Base-by-base conservation (phyloP, 352 stramenopile genomes). In the Pythium sukuiense region DNA sequence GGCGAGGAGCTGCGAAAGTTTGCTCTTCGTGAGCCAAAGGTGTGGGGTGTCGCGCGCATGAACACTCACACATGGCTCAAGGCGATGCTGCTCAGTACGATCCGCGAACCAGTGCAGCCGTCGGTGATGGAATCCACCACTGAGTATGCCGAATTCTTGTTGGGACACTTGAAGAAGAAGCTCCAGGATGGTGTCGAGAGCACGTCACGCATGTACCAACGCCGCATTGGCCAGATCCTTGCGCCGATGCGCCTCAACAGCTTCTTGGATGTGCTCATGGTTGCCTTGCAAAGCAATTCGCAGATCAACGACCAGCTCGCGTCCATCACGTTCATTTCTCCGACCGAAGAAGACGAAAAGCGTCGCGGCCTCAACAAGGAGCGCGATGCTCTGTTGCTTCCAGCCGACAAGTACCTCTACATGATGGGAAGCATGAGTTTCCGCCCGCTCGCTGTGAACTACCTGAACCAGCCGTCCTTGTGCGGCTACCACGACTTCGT, bases 401-500 rank as follows among this genome's bases (percentile, higher is more conserved):
- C 76, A 3, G 43, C 61, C 9, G 76, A 88, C 61, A 55, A 58
- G 1, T 37, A 71, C 1, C 50, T 88, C 18, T 53, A 82, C 18
- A 12, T 69, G 2, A 71, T 65, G 39, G 76, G 77, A 6, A 68
- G 56, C 14, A 41, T 65, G 0, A 67, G 64, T 16, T 85, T 87
- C 52, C 70, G 67, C 7, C 18, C 50, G 1, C 41, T 81, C 0
- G 74, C 80, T 26, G 55, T 65, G n/a, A 79, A 82, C 43, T 87
- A 87, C 56, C 45, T 88, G 20, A 65, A 57, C 0, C 60, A 66
- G 30, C 41, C n/a, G 11, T 85, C 77, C 2, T 32, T 86, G 13
- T 84, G 74, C 20, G 80, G 80, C 0, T 85, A 80, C 67, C 67
- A 84, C 63, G 80, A 88, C 58, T 80, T 88, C 45, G 59, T 88